Conservation (phyloP, 2,329 filamentous ascomycete genomes). For the Podosphaera fusca region DNA sequence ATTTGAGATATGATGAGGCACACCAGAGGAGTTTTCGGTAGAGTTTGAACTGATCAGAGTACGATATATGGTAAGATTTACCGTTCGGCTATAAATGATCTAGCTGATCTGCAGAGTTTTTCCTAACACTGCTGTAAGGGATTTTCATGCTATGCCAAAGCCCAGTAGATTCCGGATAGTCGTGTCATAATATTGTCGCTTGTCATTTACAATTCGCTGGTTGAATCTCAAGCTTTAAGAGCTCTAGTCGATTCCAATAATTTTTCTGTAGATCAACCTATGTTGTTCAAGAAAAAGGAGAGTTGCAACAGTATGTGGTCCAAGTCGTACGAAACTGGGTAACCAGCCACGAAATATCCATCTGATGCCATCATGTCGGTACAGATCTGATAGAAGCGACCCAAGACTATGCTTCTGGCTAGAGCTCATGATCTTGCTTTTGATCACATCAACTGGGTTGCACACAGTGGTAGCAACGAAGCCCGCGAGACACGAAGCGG, state of each 20-base stretch:
- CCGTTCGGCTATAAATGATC: too few species aligned
- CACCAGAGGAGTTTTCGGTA: too few species aligned
- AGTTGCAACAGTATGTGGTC: constrained; percentile 66
- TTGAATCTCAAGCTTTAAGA: constrained; percentile 3
- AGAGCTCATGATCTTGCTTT: constrained; percentile 67
- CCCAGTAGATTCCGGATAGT: too few species aligned
- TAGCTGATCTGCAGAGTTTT: too few species aligned
- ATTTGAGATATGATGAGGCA: too few species aligned
- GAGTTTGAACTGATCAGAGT: too few species aligned
- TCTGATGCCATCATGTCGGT: constrained; percentile 42
- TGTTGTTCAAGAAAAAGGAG: constrained; percentile 75
- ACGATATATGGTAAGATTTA: too few species aligned
- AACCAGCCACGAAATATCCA: constrained; percentile 90
- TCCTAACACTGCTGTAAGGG: too few species aligned
- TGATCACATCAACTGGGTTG: constrained; percentile 71
- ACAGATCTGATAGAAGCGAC: constrained; percentile 41
- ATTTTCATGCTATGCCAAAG: too few species aligned
- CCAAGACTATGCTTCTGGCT: constrained; percentile 29
- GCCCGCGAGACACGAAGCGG: constrained; percentile 53
- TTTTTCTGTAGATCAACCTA: constrained; percentile 47
- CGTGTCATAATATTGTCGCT: too few species aligned
- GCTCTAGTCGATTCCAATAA: constrained; percentile 16
- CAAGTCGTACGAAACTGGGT: constrained; percentile 44
- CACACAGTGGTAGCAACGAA: constrained; percentile 70
- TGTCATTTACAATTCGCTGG: too few species aligned